A percentile compares a stretch with the other conserved stretches of the same genome.
These are phyloP conservation scores for Solanum megistacrolobum DNA, from an alignment of 257 asterid genomes.

Conservation along the genomic window DNA sequence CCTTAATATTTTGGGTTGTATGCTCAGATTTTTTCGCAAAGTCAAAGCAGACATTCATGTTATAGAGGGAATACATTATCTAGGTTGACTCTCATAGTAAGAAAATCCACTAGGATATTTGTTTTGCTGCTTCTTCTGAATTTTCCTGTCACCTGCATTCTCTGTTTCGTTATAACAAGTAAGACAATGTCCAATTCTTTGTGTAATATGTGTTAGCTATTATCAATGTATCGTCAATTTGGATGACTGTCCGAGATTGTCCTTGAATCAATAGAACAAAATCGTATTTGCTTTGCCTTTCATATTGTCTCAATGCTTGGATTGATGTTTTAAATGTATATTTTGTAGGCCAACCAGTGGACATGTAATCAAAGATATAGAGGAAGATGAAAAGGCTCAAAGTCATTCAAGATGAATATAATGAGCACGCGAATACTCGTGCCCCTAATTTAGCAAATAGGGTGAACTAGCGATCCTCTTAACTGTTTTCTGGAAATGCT, in stretches of 20 bases:
- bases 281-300: background rate
- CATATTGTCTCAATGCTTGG: background rate
- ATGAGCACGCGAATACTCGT: background rate
- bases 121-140: background rate
- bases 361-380: slow-evolving; percentile 5
- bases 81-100: background rate
- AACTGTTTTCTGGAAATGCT: background rate
- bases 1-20: background rate
- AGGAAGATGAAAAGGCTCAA: background rate
- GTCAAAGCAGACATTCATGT: background rate
- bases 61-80: background rate
- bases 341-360: slow-evolving; percentile 38
- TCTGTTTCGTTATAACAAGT: background rate
- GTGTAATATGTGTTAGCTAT: background rate
- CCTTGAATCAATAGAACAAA: background rate
- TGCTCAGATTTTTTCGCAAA: background rate
- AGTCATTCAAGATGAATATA: background rate
- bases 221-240: background rate
- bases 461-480: background rate
- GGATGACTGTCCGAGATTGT: background rate
- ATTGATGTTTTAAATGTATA: background rate
- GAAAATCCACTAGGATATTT: background rate
- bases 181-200: background rate
- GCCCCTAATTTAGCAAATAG: background rate
- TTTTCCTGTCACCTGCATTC: background rate